Evolutionary conservation across 2,329 filamentous ascomycete genomes (phyloP).

Genomic region (Aspergillus hortae): DNA sequence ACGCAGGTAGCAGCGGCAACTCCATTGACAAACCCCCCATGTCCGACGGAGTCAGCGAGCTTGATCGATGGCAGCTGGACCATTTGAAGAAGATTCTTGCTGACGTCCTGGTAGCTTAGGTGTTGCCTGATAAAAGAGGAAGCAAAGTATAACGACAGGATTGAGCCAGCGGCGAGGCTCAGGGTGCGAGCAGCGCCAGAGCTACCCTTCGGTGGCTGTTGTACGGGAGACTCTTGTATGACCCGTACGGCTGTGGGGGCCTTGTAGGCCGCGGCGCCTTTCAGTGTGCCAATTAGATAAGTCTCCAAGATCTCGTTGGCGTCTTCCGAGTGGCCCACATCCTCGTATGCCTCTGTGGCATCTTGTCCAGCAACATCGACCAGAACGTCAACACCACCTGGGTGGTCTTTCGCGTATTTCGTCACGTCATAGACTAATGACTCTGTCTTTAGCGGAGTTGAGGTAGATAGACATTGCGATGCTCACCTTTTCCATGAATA

Average conservation of each 20-base stretch:
- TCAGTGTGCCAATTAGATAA: constrained; percentile 34
- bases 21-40: constrained; percentile 17
- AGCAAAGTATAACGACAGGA: neutral
- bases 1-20: constrained; percentile 17
- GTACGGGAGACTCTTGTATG: constrained; percentile 8
- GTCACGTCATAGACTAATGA: constrained; percentile 56
- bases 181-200: neutral
- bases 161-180: neutral
- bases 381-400: constrained; percentile 42
- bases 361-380: constrained; percentile 41
- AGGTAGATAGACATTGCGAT: neutral
- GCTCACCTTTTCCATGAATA: constrained; percentile 54
- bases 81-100: neutral
- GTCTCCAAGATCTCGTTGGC: constrained; percentile 39
- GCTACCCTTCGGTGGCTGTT: neutral
- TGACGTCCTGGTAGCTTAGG: neutral
- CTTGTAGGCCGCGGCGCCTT: constrained; percentile 19
- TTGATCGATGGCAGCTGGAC: neutral
- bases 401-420: constrained; percentile 57
- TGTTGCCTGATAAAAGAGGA: neutral
- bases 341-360: constrained; percentile 41
- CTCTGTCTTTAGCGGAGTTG: neutral
- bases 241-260: constrained; percentile 16
- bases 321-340: constrained; percentile 46
- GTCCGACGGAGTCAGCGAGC: neutral